phyloP scores from a whole-genome alignment of 2,329 filamentous ascomycete genomes.

The Aspergillus sp. region DNA sequence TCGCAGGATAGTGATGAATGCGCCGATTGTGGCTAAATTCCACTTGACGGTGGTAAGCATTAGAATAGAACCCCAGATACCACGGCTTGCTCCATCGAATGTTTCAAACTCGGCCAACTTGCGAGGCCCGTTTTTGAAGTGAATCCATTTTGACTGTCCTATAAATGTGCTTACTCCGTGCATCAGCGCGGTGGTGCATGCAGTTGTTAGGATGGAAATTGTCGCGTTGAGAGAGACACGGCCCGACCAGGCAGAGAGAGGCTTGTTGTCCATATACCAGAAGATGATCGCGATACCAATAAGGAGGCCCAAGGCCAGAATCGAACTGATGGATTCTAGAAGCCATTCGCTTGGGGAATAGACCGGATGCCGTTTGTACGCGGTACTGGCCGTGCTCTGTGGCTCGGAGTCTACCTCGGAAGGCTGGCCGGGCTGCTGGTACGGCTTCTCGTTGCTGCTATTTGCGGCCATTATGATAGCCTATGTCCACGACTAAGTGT shows the following conservation, averaged over 20 bases:
- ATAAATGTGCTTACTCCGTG: slow-evolving; percentile 17
- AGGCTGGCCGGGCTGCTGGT: background rate
- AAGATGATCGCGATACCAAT: slow-evolving; percentile 14
- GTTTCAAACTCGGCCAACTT: slow-evolving; percentile 16
- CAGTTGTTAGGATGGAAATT: slow-evolving; percentile 17
- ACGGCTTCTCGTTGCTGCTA: background rate
- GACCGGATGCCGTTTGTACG: slow-evolving; percentile 15
- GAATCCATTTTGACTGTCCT: slow-evolving; percentile 18
- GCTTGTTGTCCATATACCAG: slow-evolving; percentile 16
- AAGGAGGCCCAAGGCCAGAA: slow-evolving; percentile 10
- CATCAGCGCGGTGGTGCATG: slow-evolving; percentile 13
- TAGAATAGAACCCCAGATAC: slow-evolving; percentile 14
- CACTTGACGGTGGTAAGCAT: slow-evolving; percentile 8
- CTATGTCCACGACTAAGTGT: background rate
- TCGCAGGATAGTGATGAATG: slow-evolving; percentile 15
- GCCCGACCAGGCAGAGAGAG: slow-evolving; percentile 12
- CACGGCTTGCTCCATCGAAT: slow-evolving; percentile 19
- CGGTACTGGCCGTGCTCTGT: background rate
- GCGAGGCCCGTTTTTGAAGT: slow-evolving; percentile 12
- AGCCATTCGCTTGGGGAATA: slow-evolving; percentile 19
- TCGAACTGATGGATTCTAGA: slow-evolving; percentile 12
- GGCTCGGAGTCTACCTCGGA: background rate
- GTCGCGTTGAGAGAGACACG: slow-evolving; percentile 13
- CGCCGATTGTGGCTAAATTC: slow-evolving; percentile 19
- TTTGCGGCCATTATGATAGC: background rate